Conservation (phyloP, 495 filamentous ascomycete genomes). For the Penicillium subrubescens region DNA sequence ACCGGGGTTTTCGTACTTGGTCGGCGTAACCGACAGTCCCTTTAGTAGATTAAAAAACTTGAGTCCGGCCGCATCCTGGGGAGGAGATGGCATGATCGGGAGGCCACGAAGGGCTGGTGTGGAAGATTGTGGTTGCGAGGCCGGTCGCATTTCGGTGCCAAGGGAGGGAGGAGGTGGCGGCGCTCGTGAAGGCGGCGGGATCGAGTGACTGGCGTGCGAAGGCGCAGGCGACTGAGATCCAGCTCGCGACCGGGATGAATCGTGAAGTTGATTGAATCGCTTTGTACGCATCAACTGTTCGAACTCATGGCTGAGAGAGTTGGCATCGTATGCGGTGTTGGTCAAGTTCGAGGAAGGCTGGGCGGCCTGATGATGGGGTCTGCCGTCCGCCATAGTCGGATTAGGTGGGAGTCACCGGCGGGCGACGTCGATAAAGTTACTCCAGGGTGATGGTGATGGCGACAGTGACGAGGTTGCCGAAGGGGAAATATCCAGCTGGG, state of each 20-base stretch:
- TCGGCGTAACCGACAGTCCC: constrained; percentile 79
- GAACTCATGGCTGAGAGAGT: constrained; percentile 64
- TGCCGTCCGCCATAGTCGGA: constrained; percentile 46
- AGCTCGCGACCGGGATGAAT: constrained; percentile 58
- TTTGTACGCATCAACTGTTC: constrained; percentile 76
- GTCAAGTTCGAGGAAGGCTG: constrained; percentile 23
- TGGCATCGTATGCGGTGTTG: constrained; percentile 41
- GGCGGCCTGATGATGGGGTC: constrained; percentile 32
- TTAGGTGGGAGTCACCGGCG: constrained; percentile 28
- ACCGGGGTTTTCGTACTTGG: constrained; percentile 95
- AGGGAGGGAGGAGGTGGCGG: constrained; percentile 40
- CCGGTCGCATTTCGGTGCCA: constrained; percentile 37
- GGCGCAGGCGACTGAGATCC: constrained; percentile 51
- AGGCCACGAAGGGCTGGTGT: constrained; percentile 66
- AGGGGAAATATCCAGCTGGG: constrained; percentile 19
- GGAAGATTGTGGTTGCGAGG: constrained; percentile 49
- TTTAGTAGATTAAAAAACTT: constrained; percentile 85
- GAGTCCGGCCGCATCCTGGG: constrained; percentile 69
- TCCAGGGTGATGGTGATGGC: constrained; percentile 25
- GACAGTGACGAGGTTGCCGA: neutral
- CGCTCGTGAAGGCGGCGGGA: constrained; percentile 47
- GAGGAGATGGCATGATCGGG: constrained; percentile 79
- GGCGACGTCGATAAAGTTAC: constrained; percentile 23
- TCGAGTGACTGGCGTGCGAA: constrained; percentile 28
- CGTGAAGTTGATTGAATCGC: constrained; percentile 72